phyloP scores from a whole-genome alignment of 768 basidiomycete species.

The Termitomyces sp. region DNA sequence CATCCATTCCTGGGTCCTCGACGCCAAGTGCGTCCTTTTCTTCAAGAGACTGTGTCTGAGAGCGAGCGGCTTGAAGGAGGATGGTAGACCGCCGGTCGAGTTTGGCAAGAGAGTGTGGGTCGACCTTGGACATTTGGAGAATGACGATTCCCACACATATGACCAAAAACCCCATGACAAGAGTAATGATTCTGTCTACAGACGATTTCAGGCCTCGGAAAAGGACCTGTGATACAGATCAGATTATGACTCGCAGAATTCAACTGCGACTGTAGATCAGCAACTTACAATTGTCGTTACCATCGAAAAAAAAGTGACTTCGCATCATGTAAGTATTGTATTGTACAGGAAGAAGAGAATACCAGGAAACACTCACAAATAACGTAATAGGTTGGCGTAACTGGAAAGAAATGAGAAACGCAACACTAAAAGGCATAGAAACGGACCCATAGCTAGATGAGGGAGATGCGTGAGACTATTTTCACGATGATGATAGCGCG shows the following conservation, averaged over 20 bases:
- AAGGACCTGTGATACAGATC: constrained; percentile 48
- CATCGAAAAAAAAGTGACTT: constrained; percentile 83
- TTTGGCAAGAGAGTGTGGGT: constrained; percentile 69
- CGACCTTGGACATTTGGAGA: constrained; percentile 93
- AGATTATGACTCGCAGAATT: background rate
- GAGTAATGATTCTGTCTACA: constrained; percentile 75
- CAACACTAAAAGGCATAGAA: background rate
- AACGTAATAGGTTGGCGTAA: constrained; percentile 86
- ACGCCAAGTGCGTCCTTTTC: constrained; percentile 61
- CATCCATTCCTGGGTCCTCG: constrained; percentile 92
- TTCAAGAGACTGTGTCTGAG: constrained; percentile 59
- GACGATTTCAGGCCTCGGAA: constrained; percentile 85
- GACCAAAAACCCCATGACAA: constrained; percentile 88
- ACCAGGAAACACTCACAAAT: constrained; percentile 46
- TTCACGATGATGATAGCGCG: constrained; percentile 2
- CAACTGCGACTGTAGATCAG: background rate
- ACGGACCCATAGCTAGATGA: constrained; percentile 15
- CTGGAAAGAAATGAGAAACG: constrained; percentile 31
- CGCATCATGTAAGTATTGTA: constrained; percentile 1
- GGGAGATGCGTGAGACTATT: constrained; percentile 55
- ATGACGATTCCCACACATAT: constrained; percentile 92
- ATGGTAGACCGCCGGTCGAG: constrained; percentile 90
- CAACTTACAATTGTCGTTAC: constrained; percentile 69
- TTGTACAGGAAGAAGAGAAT: background rate
- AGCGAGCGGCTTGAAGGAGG: constrained; percentile 79